Base-by-base conservation (phyloP, 345 rosid genomes). In the Brassica nigra region DNA sequence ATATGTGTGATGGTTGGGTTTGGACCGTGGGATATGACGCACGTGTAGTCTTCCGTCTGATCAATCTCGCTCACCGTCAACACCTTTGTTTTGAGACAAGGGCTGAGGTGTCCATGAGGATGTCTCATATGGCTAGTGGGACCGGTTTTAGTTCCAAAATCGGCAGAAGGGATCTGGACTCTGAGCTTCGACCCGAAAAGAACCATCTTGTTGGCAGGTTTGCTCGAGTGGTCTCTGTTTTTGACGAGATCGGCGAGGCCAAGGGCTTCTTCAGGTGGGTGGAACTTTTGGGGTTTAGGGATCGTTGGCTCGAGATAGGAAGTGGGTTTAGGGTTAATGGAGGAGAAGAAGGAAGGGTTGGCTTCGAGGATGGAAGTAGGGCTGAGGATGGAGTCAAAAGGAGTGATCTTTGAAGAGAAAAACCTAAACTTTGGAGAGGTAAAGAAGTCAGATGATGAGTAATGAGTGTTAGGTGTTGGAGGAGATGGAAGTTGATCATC, bases 1-100 rank as follows among this genome's bases (percentile, higher is more conserved):
- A 92, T 90, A 76, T 88, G 99, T 8, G 95, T 94, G 52, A 94
- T 87, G 76, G 80, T 90, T 3, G 97, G 95, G 69, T 91, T 89
- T 2, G 95, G 88, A 12, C 97, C 97, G 67, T 86, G 91, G 49
- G 88, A 85, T 27, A 86, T 87, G 70, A 94, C 94, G 54, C 99
- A 75, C 5, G 97, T 92, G 59, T 94, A 94, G 67, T 94, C 99
- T 78, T 91, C 99, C 31, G 90, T 89, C 58, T 87, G 87, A 84
- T 91, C 95, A 85, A 93, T 88, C 71, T 89, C 91, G 44, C 83
- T 86, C 78, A 2, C 85, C 58, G 90, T 68, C 33, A 84, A 74
- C 57, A 63, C 77, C 39, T 84, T 82, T 4, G 73, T 36, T 61
- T 82, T 86, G 67, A 64, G 12, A 33, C 79, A 58, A n/a, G 81